These are phyloP conservation scores for Naganishia kalamii DNA, from an alignment of 768 basidiomycete species.

Conservation along the genomic window DNA sequence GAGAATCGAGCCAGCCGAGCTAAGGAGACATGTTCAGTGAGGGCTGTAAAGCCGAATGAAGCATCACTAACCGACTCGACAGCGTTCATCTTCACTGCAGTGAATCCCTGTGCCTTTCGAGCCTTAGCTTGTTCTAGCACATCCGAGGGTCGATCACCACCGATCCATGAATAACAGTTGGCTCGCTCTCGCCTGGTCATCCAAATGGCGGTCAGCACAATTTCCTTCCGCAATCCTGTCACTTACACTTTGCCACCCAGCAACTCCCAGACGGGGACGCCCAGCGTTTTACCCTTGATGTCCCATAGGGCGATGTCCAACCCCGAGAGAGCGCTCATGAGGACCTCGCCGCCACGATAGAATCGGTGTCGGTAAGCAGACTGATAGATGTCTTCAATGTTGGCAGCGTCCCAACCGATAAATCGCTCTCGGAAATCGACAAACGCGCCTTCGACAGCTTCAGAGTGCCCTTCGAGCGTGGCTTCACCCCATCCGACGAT, in stretches of 20 bases:
- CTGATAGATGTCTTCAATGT: slow-evolving; percentile 65
- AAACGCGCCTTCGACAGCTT: slow-evolving; percentile 64
- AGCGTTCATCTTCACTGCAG: slow-evolving; percentile 68
- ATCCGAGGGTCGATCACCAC: slow-evolving; percentile 52
- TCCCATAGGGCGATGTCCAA: slow-evolving; percentile 67
- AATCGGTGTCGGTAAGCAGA: slow-evolving; percentile 60
- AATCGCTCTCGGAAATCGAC: slow-evolving; percentile 56
- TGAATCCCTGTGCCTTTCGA: slow-evolving; percentile 61
- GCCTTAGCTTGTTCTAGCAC: slow-evolving; percentile 54
- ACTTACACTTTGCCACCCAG: slow-evolving; percentile 58
- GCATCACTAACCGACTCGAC: slow-evolving; percentile 47
- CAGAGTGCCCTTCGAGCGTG: slow-evolving; percentile 63
- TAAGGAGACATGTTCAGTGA: background rate
- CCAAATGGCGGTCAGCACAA: background rate
- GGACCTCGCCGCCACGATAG: slow-evolving; percentile 62
- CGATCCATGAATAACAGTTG: slow-evolving; percentile 51
- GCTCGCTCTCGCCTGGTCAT: slow-evolving; percentile 21
- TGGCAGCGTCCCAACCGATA: slow-evolving; percentile 48
- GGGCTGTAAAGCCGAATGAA: slow-evolving; percentile 15
- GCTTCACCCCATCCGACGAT: slow-evolving; percentile 66
- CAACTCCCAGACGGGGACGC: slow-evolving; percentile 58
- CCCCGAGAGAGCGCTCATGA: slow-evolving; percentile 52
- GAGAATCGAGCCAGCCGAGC: slow-evolving; percentile 61
- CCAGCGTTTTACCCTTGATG: slow-evolving; percentile 66
- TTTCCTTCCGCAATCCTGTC: background rate